Conservation (phyloP, 805 yeast species). For the Clavispora santaluciae region DNA sequence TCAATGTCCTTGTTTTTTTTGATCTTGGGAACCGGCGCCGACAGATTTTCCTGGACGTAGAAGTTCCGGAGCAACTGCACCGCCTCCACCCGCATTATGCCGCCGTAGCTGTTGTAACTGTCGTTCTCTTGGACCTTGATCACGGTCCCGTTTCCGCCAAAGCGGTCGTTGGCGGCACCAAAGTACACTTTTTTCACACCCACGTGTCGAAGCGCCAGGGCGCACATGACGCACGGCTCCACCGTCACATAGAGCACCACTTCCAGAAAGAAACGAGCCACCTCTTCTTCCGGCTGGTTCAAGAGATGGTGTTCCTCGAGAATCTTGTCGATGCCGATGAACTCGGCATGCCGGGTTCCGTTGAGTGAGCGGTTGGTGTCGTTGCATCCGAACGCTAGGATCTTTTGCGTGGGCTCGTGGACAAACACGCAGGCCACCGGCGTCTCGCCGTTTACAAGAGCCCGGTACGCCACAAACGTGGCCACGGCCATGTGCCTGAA, state of each 20-base stretch:
- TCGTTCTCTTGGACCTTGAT: slow-evolving; percentile 39
- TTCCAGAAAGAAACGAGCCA: slow-evolving; percentile 42
- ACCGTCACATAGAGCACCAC: slow-evolving; percentile 86
- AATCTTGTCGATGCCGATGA: slow-evolving; percentile 60
- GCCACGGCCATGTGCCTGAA: slow-evolving; percentile 49
- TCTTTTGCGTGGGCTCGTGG: slow-evolving; percentile 28
- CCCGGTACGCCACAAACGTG: slow-evolving; percentile 53
- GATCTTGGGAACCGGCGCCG: slow-evolving; percentile 76
- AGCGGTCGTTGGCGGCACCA: slow-evolving; percentile 92
- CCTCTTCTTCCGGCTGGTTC: slow-evolving; percentile 6
- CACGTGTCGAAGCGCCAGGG: slow-evolving; percentile 79
- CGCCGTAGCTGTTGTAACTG: slow-evolving; percentile 63
- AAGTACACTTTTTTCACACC: slow-evolving; percentile 70
- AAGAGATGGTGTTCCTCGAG: slow-evolving; percentile 10
- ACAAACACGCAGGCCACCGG: slow-evolving; percentile 78
- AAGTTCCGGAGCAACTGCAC: slow-evolving; percentile 75
- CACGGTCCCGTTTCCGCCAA: slow-evolving; percentile 95
- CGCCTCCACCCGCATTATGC: slow-evolving; percentile 76
- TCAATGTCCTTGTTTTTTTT: slow-evolving; percentile 66
- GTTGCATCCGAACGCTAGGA: slow-evolving; percentile 77
- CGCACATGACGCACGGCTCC: slow-evolving; percentile 98
- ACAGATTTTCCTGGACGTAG: slow-evolving; percentile 77
- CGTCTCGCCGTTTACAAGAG: slow-evolving; percentile 64
- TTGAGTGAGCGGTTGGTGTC: slow-evolving; percentile 79
- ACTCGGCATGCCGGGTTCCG: slow-evolving; percentile 92